Percentiles rank a stretch among this genome's conserved stretches.
These are phyloP conservation scores for Akanthomyces lecanii DNA, from an alignment of 2,329 filamentous ascomycete genomes.

Conservation along the genomic window DNA sequence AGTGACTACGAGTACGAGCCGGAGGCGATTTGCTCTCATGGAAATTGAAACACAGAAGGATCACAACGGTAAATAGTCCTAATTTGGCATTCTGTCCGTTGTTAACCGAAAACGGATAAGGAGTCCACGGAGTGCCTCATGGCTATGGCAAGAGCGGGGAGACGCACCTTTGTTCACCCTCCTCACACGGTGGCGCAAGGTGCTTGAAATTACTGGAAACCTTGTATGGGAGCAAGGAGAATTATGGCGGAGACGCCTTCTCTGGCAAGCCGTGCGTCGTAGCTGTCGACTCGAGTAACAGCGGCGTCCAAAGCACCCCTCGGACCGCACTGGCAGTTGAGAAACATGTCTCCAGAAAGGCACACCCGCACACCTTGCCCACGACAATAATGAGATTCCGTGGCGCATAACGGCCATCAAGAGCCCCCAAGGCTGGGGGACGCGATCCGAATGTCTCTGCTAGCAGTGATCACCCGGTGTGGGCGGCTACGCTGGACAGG, in stretches of 20 bases:
- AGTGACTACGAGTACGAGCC: neutral
- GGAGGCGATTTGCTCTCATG: neutral
- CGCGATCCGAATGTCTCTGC: conserved; percentile 4
- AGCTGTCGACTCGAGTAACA: neutral
- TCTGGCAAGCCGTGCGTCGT: neutral
- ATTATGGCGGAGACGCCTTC: neutral
- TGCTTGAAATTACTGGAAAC: neutral
- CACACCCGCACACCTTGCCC: neutral
- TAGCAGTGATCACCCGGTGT: neutral
- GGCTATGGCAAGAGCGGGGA: neutral
- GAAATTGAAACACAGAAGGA: neutral
- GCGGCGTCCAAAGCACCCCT: neutral
- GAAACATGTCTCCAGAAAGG: neutral
- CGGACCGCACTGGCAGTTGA: neutral
- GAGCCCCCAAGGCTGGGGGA: neutral
- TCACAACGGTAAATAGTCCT: neutral
- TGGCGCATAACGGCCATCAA: neutral
- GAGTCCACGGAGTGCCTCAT: neutral
- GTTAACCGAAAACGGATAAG: neutral
- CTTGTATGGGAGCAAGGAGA: neutral
- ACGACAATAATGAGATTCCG: neutral
- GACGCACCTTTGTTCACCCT: neutral
- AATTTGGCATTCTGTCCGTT: conserved; percentile 6
- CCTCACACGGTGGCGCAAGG: neutral
- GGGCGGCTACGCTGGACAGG: neutral